Conservation (phyloP, 192 early-diverging fungal species). For the Coemansia brasiliensis region DNA sequence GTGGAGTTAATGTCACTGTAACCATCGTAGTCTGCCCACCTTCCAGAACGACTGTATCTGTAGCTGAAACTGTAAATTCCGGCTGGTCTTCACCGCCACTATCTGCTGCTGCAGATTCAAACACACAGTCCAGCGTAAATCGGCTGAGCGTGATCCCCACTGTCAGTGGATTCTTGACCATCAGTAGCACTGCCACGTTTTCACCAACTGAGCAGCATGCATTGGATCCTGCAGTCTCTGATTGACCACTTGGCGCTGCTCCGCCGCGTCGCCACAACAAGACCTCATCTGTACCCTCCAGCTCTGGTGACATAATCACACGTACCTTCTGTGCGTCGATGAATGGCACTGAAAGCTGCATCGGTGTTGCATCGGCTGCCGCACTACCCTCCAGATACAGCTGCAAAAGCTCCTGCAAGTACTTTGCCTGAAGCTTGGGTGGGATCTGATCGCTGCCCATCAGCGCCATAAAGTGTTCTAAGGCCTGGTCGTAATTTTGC, state of each 20-base stretch:
- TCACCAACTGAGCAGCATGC: constrained; percentile 44
- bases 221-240: neutral
- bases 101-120: constrained; percentile 3
- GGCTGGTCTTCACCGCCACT: neutral
- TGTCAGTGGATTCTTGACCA: constrained; percentile 48
- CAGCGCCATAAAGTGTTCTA: constrained; percentile 77
- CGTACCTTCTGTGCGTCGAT: constrained; percentile 52
- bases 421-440: constrained; percentile 49
- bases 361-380: neutral
- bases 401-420: constrained; percentile 52
- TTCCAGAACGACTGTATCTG: constrained; percentile 34
- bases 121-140: constrained; percentile 44
- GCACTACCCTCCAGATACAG: constrained; percentile 39
- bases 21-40: constrained; percentile 43
- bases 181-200: constrained; percentile 36
- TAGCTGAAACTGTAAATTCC: constrained; percentile 22
- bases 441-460: constrained; percentile 56
- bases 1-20: constrained; percentile 28
- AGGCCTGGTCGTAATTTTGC: constrained; percentile 70
- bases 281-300: constrained; percentile 46
- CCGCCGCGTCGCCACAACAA: constrained; percentile 30
- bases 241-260: constrained; percentile 14
- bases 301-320: constrained; percentile 48
- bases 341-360: constrained; percentile 62
- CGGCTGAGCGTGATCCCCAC: constrained; percentile 44